Evolutionary conservation across 306 rosid genomes (phyloP), one percentile per base, ranked within the genome.

Genomic region (Trifolium subterraneum): DNA sequence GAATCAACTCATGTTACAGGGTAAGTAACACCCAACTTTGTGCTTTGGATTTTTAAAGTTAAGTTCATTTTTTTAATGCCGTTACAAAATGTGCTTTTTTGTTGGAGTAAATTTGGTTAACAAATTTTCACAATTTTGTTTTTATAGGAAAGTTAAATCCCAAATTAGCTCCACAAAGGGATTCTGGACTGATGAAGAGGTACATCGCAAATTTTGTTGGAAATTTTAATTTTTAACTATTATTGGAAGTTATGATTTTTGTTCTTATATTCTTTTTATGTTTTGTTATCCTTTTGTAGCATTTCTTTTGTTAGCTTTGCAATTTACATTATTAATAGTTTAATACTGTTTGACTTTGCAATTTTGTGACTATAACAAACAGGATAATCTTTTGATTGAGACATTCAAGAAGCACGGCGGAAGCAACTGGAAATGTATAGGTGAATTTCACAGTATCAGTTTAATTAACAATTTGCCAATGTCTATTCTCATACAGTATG

Each of bases 101-200:
- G 19, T 48, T 68, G 22, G n/a, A n/a, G n/a, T 15, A 7, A 1
- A 19, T 29, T 10, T 44, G 59, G 14, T 38, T 68, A 8, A 39
- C 27, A 35, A 3, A 22, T 54, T 73, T 74, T 19, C 9, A 1
- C 18, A 12, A 71, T 64, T 52, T 44, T 77, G 39, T 33, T 54
- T 44, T 79, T 44, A 39, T 52, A 89, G 93, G 71, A 81, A 71
- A 62, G 45, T 2, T 36, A 73, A 38, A 56, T 84, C 75, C 48
- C 84, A 72, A 15, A 72, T 61, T 29, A 84, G 72, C 66, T 87
- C 87, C 36, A 27, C 70, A 2, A 79, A 55, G 62, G 73, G 77
- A 59, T 47, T 71, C 52, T 89, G 93, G 88, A 79, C 85, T 13
- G 85, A 79, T 55, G 80, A 87, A 77, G 87, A 87, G 89, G 93